These are phyloP conservation scores for Malassezia arunalokei DNA, from an alignment of 1,284 basidiomycete species.

Conservation along the genomic window DNA sequence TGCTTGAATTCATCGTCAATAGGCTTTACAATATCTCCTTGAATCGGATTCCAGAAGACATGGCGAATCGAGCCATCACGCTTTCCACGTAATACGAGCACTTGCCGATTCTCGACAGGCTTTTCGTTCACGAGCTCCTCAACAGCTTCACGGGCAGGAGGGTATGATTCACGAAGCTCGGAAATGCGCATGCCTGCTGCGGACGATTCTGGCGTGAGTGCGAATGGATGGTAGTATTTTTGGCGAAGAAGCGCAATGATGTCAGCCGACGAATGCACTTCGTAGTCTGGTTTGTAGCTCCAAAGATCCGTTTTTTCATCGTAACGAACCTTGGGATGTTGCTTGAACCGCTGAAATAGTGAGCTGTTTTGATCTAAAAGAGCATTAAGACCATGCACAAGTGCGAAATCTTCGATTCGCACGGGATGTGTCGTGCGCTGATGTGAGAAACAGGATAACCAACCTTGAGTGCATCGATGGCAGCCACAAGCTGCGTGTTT, in stretches of 20 bases:
- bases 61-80: constrained; percentile 61
- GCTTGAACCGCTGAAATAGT: constrained; percentile 63
- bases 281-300: constrained; percentile 74
- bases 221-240: constrained; percentile 26
- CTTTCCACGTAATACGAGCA: constrained; percentile 67
- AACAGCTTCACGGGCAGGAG: constrained; percentile 54
- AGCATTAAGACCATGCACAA: constrained; percentile 59
- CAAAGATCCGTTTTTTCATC: constrained; percentile 72
- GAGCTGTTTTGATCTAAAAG: constrained; percentile 58
- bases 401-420: constrained; percentile 69
- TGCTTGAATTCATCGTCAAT: constrained; percentile 83
- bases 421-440: constrained; percentile 65
- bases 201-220: constrained; percentile 17
- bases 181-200: constrained; percentile 63
- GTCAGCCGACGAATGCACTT: constrained; percentile 67
- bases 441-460: background rate
- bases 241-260: constrained; percentile 60
- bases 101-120: constrained; percentile 63
- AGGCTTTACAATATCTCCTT: constrained; percentile 57
- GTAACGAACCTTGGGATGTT: constrained; percentile 64
- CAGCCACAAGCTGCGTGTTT: constrained; percentile 74
- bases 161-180: constrained; percentile 75
- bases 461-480: constrained; percentile 63
- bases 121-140: constrained; percentile 32
- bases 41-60: constrained; percentile 84